Base-by-base conservation (phyloP, 371 early-diverging fungal species). In the Mucor indicus region DNA sequence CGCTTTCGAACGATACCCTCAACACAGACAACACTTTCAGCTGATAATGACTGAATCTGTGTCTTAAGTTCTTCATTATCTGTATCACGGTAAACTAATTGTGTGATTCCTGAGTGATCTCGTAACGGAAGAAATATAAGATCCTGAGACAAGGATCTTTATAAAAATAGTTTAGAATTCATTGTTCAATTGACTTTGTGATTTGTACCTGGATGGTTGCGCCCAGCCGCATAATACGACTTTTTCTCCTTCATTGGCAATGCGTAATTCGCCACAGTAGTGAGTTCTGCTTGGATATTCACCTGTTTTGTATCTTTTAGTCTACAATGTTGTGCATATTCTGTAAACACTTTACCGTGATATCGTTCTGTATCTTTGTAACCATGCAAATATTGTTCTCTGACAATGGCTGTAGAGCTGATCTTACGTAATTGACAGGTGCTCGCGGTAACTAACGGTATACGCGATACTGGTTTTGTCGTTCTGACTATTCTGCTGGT, bases 151-250 rank as follows among this genome's bases (percentile, higher is more conserved):
- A 84, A 56, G 44, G 76, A 68, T 67, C 84, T 86, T 61, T 13
- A 13, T 33, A 33, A 4, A 13, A 9, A 13, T 33, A n/a, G 6
- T 7, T 27, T 5, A 7, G 29, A 7, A 27, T 33, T 7, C 4
- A 7, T 13, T 13, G 4, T 15, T 33, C 4, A 11, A 9, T 33
- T 33, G 4, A 33, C 4, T 13, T 33, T 15, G n/a, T 33, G 4
- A 13, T 4, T 9, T 38, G 10, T 65, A 81, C 84, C 86, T 79
- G 24, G 87, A 60, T 38, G 71, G 69, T 50, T 84, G 87, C 4
- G 81, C 83, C 91, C 91, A 91, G 12, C 91, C 91, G 55, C 80
- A 80, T 20, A 91, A 60, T 2, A 77, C 76, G 30, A 89, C 89
- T 6, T 56, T 57, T 52, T 86, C 68, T 10, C 84, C 85, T 30